phyloP scores from a whole-genome alignment of 192 early-diverging fungal species.

The Coemansia sp. region DNA sequence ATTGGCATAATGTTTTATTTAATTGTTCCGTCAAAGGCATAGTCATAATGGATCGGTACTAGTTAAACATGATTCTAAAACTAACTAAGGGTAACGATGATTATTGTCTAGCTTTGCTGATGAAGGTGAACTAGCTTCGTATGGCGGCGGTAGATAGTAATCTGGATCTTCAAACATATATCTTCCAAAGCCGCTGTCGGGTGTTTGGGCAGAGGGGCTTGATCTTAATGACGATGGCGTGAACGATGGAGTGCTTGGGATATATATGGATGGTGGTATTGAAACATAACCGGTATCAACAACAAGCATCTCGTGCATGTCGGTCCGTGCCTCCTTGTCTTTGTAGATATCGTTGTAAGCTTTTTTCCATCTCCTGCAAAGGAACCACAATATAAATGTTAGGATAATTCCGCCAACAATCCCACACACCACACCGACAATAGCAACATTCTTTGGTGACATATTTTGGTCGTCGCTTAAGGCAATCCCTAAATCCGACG shows the following conservation, averaged over 20 bases:
- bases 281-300: neutral
- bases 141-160: neutral
- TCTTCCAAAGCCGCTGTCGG: neutral
- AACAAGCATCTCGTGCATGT: neutral
- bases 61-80: no score
- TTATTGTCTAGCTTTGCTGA: neutral
- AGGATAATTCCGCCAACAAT: neutral
- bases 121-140: neutral
- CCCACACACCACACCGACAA: neutral
- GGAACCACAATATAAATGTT: neutral
- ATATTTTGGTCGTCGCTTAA: no score
- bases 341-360: neutral
- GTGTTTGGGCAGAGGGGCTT: neutral
- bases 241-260: neutral
- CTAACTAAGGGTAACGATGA: no score
- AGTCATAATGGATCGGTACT: no score
- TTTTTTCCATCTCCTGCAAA: neutral
- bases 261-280: neutral
- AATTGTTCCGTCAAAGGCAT: no score
- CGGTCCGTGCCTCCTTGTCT: neutral
- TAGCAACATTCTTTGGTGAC: neutral
- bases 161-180: neutral
- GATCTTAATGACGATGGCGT: neutral
- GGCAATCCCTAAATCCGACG: neutral
- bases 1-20: no score